phyloP scores from a whole-genome alignment of 2,329 filamentous ascomycete genomes.

The Aspergillus fructus region DNA sequence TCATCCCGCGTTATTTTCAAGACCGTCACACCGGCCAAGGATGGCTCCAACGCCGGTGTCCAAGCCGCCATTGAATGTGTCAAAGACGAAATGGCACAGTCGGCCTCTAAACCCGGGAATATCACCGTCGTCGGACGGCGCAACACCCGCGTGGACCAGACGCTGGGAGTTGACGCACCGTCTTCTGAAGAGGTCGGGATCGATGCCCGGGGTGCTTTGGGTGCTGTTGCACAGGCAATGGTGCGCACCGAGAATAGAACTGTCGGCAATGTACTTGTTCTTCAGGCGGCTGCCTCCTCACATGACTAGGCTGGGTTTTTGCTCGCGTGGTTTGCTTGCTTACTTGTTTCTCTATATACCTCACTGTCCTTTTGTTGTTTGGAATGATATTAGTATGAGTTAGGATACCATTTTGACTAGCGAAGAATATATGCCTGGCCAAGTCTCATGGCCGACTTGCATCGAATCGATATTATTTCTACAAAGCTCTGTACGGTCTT shows the following conservation, averaged over 20 bases:
- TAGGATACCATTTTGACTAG: neutral
- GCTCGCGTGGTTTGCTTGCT: neutral
- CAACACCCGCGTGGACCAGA: conserved; percentile 16
- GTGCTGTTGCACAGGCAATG: conserved; percentile 37
- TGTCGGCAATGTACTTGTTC: conserved; percentile 67
- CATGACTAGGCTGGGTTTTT: neutral
- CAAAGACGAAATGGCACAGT: conserved; percentile 59
- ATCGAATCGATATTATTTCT: no score
- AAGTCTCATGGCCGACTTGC: neutral
- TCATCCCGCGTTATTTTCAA: conserved; percentile 58
- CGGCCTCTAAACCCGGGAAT: conserved; percentile 66
- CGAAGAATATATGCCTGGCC: neutral
- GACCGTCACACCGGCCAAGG: conserved; percentile 32
- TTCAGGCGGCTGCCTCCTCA: conserved; percentile 55
- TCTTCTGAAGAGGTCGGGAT: conserved; percentile 39
- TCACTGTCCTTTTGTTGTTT: neutral
- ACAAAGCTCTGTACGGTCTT: no score
- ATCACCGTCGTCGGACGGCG: conserved; percentile 66
- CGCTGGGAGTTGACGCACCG: conserved; percentile 10
- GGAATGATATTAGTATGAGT: neutral
- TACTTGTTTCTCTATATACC: neutral
- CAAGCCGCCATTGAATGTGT: conserved; percentile 54
- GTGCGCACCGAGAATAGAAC: conserved; percentile 59
- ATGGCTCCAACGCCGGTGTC: conserved; percentile 42
- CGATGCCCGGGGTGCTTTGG: conserved; percentile 32